Conservation (phyloP, 805 yeast species). For the Henningerozyma blattae region DNA sequence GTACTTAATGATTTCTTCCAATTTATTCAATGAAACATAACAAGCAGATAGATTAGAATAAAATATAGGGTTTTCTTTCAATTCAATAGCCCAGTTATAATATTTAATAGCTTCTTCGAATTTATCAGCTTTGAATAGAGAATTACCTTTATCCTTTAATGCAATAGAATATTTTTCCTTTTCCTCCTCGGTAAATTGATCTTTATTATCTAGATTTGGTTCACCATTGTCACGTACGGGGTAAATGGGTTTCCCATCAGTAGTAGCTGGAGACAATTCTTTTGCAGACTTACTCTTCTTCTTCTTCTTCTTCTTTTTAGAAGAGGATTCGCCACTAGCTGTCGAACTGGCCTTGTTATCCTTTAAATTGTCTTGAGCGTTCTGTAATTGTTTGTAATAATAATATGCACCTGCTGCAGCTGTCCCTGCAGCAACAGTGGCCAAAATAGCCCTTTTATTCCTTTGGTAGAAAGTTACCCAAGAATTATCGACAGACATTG, state of each 20-base stretch:
- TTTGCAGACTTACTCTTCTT: slow-evolving; percentile 21
- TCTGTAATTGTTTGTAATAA: slow-evolving; percentile 30
- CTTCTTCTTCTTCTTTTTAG: slow-evolving; percentile 34
- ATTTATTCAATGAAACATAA: slow-evolving; percentile 68
- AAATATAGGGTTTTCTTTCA: slow-evolving; percentile 76
- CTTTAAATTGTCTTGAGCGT: slow-evolving; percentile 2
- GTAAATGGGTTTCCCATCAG: slow-evolving; percentile 22
- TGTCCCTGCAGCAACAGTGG: slow-evolving; percentile 51
- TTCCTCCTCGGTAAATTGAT: slow-evolving; percentile 35
- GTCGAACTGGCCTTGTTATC: slow-evolving; percentile 3
- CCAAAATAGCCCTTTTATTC: slow-evolving; percentile 50
- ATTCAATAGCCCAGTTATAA: slow-evolving; percentile 65
- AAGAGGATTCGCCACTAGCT: slow-evolving; percentile 11
- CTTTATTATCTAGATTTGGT: slow-evolving; percentile 40
- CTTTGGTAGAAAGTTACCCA: slow-evolving; percentile 25
- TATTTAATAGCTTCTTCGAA: slow-evolving; percentile 66
- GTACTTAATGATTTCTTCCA: slow-evolving; percentile 77
- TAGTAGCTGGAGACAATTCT: slow-evolving; percentile 22
- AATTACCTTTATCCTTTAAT: slow-evolving; percentile 85
- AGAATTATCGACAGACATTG: slow-evolving; percentile 17
- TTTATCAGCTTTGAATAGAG: slow-evolving; percentile 55
- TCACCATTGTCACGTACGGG: slow-evolving; percentile 47
- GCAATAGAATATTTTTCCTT: slow-evolving; percentile 57
- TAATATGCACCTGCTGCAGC: slow-evolving; percentile 53
- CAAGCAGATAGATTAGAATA: slow-evolving; percentile 96